A percentile compares a stretch with the other conserved stretches of the same genome.
These are phyloP conservation scores for Deinandra increscens DNA, from an alignment of 129 eudicot species.

Conservation along the genomic window DNA sequence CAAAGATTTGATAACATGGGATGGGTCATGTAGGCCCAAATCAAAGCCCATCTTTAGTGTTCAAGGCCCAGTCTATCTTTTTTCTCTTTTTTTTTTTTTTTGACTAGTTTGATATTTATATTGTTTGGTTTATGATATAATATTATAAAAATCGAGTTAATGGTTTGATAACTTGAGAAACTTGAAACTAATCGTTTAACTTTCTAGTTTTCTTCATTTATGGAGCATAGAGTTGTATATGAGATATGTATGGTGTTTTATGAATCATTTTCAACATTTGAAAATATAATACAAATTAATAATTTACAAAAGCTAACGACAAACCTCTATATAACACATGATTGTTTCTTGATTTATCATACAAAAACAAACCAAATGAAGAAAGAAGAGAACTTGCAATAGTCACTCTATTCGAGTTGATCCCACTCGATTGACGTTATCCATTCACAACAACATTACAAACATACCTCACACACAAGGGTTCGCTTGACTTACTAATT, in stretches of 20 bases:
- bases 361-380: constrained; percentile 1
- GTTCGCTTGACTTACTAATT: neutral
- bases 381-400: neutral
- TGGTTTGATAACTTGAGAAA: too few species aligned
- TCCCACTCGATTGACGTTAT: neutral
- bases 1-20: neutral
- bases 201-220: too few species aligned
- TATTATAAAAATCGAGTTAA: too few species aligned
- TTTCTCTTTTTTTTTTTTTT: too few species aligned
- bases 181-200: too few species aligned
- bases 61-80: constrained; percentile 4
- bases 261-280: too few species aligned
- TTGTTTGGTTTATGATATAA: too few species aligned
- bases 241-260: too few species aligned
- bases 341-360: constrained; percentile 17
- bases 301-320: too few species aligned
- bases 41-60: neutral
- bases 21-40: constrained; percentile 8
- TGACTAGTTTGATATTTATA: too few species aligned
- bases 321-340: neutral
- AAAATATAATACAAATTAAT: too few species aligned
- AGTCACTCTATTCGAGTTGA: neutral
- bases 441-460: neutral
- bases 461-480: neutral
- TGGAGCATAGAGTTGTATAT: too few species aligned